These are phyloP conservation scores for Pythium insidiosum DNA, from an alignment of 352 stramenopile species.

Conservation along the genomic window DNA sequence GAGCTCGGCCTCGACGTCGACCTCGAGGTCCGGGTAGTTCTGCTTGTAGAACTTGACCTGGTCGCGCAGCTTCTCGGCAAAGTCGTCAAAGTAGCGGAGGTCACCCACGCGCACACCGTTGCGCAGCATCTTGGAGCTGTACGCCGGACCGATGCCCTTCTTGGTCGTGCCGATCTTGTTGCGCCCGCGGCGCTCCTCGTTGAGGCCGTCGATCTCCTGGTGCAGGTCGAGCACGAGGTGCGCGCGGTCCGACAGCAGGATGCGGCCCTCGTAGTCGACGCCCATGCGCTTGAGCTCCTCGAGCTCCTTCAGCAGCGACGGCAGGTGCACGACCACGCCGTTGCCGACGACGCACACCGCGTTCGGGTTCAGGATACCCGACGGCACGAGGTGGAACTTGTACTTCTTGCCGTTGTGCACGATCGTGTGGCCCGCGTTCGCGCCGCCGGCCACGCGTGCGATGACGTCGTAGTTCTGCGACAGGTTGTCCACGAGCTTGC, in stretches of 20 bases:
- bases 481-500: conserved; percentile 96
- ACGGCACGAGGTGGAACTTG: conserved; percentile 99
- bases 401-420: conserved; percentile 98
- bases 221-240: conserved; percentile 99
- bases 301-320: conserved; percentile 94
- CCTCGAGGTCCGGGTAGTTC: conserved; percentile 75
- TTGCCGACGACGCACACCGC: conserved; percentile 98
- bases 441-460: conserved; percentile 94
- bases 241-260: conserved; percentile 96
- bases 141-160: conserved; percentile 97
- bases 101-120: conserved; percentile 97
- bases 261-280: conserved; percentile 88
- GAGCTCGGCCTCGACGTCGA: conserved; percentile 83
- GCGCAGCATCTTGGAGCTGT: conserved; percentile 97
- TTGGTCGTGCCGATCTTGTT: conserved; percentile 99
- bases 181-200: conserved; percentile 77
- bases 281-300: conserved; percentile 86
- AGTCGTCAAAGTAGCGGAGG: conserved; percentile 87
- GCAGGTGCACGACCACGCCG: conserved; percentile 97
- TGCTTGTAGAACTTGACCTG: conserved; percentile 90
- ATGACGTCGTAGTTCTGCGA: conserved; percentile 95
- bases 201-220: conserved; percentile 88
- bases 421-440: conserved; percentile 99
- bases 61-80: conserved; percentile 86
- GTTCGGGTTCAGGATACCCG: conserved; percentile 94